Conservation (phyloP, 495 filamentous ascomycete genomes). For the Baudoinia panamericana region DNA sequence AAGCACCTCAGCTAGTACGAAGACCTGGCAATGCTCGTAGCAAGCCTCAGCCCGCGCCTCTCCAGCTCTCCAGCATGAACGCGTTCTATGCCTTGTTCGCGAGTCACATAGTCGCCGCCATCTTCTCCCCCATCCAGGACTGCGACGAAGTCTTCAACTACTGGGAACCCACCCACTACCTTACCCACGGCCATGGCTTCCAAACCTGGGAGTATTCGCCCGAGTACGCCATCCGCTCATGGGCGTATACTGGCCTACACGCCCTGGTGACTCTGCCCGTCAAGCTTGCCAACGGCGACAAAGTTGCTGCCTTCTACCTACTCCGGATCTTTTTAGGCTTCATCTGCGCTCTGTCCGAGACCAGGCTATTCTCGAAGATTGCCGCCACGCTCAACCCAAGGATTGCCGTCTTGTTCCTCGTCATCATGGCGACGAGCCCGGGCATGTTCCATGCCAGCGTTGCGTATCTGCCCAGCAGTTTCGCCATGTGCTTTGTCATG, state of each 20-base stretch:
- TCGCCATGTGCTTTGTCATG: constrained; percentile 91
- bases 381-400: constrained; percentile 60
- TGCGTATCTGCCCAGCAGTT: constrained; percentile 83
- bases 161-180: constrained; percentile 96
- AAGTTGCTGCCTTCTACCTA: constrained; percentile 73
- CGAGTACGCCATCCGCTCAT: constrained; percentile 87
- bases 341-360: constrained; percentile 67
- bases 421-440: constrained; percentile 60
- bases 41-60: too few relatives aligned
- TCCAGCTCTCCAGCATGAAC: too few relatives aligned
- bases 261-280: constrained; percentile 53
- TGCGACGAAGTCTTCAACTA: constrained; percentile 99
- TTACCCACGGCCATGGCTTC: constrained; percentile 80
- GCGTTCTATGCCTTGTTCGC: constrained; percentile 66
- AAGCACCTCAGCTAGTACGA: too few relatives aligned
- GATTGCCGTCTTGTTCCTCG: constrained; percentile 70
- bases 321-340: constrained; percentile 62
- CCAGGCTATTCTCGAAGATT: constrained; percentile 62
- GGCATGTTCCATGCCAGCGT: constrained; percentile 88
- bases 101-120: constrained; percentile 62
- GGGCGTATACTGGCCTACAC: constrained; percentile 84
- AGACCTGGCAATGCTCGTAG: too few relatives aligned
- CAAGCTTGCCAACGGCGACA: constrained; percentile 39
- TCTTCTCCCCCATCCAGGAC: constrained; percentile 85
- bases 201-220: constrained; percentile 99